Evolutionary conservation across 2,329 filamentous ascomycete genomes (phyloP), one percentile per base, ranked within the genome.

Genomic region (Simplicillium sp.): DNA sequence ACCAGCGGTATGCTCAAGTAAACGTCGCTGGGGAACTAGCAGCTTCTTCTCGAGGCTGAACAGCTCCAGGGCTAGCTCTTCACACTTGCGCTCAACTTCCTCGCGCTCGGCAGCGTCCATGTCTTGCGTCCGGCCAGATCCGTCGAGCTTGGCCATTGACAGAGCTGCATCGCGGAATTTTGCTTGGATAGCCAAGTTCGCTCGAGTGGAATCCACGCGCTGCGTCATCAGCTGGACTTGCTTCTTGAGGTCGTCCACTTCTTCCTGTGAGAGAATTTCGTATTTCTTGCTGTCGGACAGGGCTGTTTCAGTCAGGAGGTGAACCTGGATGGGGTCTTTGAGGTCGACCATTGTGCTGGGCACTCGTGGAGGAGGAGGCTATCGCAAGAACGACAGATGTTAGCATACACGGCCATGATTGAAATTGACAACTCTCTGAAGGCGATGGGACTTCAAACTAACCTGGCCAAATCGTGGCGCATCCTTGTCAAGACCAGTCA

Each of bases 121-220:
- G 37, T 65, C 66, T n/a, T 62, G 60, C 11, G 55, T 39, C 11
- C 53, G 56, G 9, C 73, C 71, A n/a, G 79, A 72, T 8, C 77
- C 77, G 56, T 94, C 87, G 25, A 98, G 70, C 52, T 84, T 82
- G 44, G 82, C 82, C 62, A 98, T 81, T 33, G 88, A 94, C 48
- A 83, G 77, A 11, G 92, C 87, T 1, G 92, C 92, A 71, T 97
- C 90, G 52, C 88, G 84, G 53, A 96, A 87, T 66, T 97, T 98
- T 41, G 81, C 84, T 60, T 98, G 92, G 36, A 97, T 80, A 28
- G 82, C 80, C 31, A 98, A 72, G 61, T 90, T 95, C 45, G 87
- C 77, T 49, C 82, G 80, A 15, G 87, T 81, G 31, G 86, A 82
- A 46, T 90, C 85, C 49, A 95, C 81, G n/a, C 87, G 82, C 54